These are phyloP conservation scores for Talaromyces piceae DNA, from an alignment of 2,329 filamentous ascomycete genomes.

Conservation along the genomic window DNA sequence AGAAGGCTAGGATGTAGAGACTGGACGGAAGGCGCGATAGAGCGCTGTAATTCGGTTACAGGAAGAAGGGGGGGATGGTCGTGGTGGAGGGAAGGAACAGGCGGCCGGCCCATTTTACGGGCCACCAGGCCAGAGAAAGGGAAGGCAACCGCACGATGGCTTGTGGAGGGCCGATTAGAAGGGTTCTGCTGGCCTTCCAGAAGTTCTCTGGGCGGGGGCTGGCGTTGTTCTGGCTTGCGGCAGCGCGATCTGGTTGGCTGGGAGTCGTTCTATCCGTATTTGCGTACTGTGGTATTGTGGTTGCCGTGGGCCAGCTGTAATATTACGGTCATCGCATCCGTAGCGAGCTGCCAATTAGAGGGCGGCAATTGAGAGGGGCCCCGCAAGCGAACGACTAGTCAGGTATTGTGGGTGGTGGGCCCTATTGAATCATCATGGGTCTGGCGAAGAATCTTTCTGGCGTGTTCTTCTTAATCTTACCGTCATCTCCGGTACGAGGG, in stretches of 20 bases:
- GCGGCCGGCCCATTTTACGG: not conserved
- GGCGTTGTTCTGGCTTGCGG: conserved; percentile 3
- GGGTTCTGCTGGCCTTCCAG: conserved; percentile 15
- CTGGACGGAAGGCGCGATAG: conserved; percentile 2
- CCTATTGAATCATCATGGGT: not conserved
- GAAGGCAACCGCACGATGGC: not conserved
- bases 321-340: not conserved
- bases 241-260: not conserved
- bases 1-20: not conserved
- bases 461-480: not conserved
- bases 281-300: not conserved
- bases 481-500: not conserved
- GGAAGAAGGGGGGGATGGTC: not conserved
- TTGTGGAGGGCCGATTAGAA: not conserved
- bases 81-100: not conserved
- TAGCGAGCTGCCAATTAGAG: not conserved
- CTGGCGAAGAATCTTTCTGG: not conserved
- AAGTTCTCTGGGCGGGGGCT: conserved; percentile 17
- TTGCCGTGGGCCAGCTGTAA: not conserved
- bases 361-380: not conserved
- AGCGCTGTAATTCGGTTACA: not conserved
- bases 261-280: too few relatives aligned
- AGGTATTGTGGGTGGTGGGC: not conserved
- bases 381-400: too few relatives aligned
- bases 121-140: not conserved